Conservation (phyloP, 1,284 basidiomycete genomes). For the Fomitiporia mediterranea region DNA sequence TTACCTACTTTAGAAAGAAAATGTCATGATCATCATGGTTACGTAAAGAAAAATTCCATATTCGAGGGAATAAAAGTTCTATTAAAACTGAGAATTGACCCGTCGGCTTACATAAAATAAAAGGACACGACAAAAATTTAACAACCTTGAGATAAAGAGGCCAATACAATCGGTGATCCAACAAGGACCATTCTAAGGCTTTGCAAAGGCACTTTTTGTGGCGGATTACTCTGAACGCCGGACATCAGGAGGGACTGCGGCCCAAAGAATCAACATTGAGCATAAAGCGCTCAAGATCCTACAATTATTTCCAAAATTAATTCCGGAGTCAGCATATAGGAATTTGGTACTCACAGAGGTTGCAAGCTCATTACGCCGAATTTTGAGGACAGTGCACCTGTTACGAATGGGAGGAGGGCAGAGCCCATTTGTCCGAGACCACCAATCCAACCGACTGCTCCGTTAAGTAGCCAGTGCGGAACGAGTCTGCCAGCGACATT, state of each 20-base stretch:
- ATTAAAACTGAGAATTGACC: conserved; percentile 20
- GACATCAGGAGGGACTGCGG: conserved; percentile 9
- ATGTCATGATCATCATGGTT: too few species aligned
- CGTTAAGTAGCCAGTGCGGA: conserved; percentile 58
- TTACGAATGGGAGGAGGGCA: conserved; percentile 62
- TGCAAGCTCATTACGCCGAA: conserved; percentile 54
- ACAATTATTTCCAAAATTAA: not conserved
- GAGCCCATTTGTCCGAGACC: conserved; percentile 64
- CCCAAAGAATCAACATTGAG: conserved; percentile 16
- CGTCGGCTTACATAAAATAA: conserved; percentile 25
- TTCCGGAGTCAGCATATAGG: too few species aligned
- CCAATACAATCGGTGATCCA: too few species aligned
- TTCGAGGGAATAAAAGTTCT: conserved; percentile 23
- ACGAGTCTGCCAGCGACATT: conserved; percentile 53
- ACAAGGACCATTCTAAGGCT: too few species aligned
- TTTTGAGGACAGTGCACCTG: conserved; percentile 49
- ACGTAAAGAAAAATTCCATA: too few species aligned
- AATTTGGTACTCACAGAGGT: conserved; percentile 44
- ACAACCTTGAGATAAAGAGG: too few species aligned
- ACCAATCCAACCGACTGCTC: conserved; percentile 64
- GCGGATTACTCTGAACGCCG: conserved; percentile 16
- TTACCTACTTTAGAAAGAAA: too few species aligned
- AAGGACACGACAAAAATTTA: too few species aligned
- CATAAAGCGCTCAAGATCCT: conserved; percentile 13
- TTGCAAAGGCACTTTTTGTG: too few species aligned